Evolutionary conservation across 768 basidiomycete genomes (phyloP).

Genomic region (Daedalea quercina): DNA sequence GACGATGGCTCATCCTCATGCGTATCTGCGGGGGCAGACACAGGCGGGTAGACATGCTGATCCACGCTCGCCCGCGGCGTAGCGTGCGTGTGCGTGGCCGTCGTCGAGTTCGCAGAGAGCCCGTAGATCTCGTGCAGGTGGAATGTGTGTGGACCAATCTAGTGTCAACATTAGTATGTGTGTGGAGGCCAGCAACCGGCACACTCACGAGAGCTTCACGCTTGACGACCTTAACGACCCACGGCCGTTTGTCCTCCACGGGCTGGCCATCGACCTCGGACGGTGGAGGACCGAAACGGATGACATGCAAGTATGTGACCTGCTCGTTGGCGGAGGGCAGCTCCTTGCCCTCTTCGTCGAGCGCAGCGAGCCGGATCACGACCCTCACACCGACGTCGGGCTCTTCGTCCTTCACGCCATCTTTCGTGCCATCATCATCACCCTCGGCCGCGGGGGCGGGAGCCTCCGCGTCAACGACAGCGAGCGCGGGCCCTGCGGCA

Average conservation of each 20-base stretch:
- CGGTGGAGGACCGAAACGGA: conserved; percentile 52
- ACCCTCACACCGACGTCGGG: conserved; percentile 60
- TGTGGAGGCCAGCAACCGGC: neutral
- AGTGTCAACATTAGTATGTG: conserved; percentile 5
- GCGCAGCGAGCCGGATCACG: conserved; percentile 72
- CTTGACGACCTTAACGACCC: conserved; percentile 91
- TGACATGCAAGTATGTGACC: conserved; percentile 81
- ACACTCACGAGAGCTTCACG: conserved; percentile 73
- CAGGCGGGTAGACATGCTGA: conserved; percentile 43
- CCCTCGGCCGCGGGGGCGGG: conserved; percentile 22
- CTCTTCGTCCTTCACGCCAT: conserved; percentile 37
- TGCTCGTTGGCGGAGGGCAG: conserved; percentile 76
- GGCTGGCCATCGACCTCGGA: conserved; percentile 14
- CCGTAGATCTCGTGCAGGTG: conserved; percentile 95
- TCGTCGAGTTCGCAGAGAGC: conserved; percentile 43
- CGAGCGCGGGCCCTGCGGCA: conserved; percentile 71
- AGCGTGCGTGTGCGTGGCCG: conserved; percentile 29
- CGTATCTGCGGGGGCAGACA: conserved; percentile 20
- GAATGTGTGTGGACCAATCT: conserved; percentile 93
- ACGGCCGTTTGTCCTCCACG: conserved; percentile 56
- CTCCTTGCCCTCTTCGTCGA: conserved; percentile 69
- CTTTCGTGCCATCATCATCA: conserved; percentile 33
- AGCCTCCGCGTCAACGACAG: conserved; percentile 65
- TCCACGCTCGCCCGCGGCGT: conserved; percentile 26
- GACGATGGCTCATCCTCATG: conserved; percentile 68